Base-by-base conservation (phyloP, 1,139 yeast species). In the Pneumocystis murina region DNA sequence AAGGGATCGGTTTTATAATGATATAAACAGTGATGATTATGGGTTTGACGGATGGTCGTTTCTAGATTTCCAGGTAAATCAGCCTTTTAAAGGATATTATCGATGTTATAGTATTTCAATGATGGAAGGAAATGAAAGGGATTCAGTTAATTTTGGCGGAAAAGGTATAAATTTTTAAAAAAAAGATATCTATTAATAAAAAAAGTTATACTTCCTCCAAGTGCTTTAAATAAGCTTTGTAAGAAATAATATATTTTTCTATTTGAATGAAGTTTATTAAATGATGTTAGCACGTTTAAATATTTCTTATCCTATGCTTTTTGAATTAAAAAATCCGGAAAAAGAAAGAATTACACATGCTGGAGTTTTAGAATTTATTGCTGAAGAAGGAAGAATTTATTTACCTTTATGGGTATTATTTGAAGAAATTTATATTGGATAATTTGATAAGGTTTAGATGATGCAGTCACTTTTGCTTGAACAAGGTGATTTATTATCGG, bases 361-460 rank as follows among this genome's bases (percentile, higher is more conserved):
- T 62, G 99, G 99, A 70, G 98, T 94, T 17, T 77, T 94, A 68
- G 98, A 94, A 75, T 94, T 94, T 73, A 87, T 87, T 40, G 97
- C 98, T 0, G 98, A 92, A 72, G 98, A 94, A 76, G 99, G 99
- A 24, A 79, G 98, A 66, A 94, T 84, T 2, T 94, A 94, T 72
- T 72, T 92, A 60, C 99, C 99, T 0, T 91, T 88, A 70, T 94
- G 99, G 99, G 66, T 64, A 28, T 33, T 14, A 14, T 14, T 54
- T 16, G 30, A 14, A 17, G 14, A 28, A 35, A 17, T 6, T 4
- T 17, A 12, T 28, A 16, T 24, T 43, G 3, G 12, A 8, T 24
- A 5, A 16, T 2, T 63, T 43, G 20, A 43, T 55, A 24, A 10
- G 6, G 14, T 33, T 12, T 62, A 64, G 66, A 91, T 92, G 94